Conservation (phyloP, 2,329 filamentous ascomycete species). For the Penicillium sp. region DNA sequence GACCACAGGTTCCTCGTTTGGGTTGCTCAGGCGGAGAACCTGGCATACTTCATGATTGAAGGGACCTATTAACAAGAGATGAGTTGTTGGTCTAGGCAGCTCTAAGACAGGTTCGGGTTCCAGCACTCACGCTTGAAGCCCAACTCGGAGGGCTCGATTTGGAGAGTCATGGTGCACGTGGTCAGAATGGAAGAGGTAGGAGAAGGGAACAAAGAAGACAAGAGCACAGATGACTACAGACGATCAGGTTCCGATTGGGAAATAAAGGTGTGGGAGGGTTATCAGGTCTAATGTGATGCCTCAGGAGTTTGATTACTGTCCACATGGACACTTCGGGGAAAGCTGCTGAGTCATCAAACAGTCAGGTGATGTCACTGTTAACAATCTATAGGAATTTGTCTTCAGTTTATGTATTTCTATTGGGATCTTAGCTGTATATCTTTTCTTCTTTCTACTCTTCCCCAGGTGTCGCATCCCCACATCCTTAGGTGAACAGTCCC, state of each 20-base stretch:
- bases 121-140: slow-evolving; percentile 74
- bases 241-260: slow-evolving; percentile 11
- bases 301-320: slow-evolving; percentile 25
- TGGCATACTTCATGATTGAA: slow-evolving; percentile 65
- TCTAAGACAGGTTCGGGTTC: slow-evolving; percentile 3
- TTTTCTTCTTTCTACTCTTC: not conserved
- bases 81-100: slow-evolving; percentile 11
- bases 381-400: not conserved
- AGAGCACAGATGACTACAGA: not conserved
- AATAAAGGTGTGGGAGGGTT: slow-evolving; percentile 11
- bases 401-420: not conserved
- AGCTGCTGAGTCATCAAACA: slow-evolving; percentile 18
- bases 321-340: slow-evolving; percentile 12
- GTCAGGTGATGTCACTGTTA: slow-evolving; percentile 36
- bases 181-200: not conserved
- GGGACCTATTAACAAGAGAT: slow-evolving; percentile 49
- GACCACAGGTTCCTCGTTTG: slow-evolving; percentile 57
- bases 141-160: slow-evolving; percentile 87
- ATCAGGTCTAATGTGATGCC: slow-evolving; percentile 17
- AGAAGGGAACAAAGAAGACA: not conserved
- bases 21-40: slow-evolving; percentile 58
- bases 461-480: not conserved
- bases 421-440: not conserved
- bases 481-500: not conserved
- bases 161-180: slow-evolving; percentile 75